Base-by-base conservation (phyloP, 163 green algal species). In the Chlamydomonas reinhardtii region DNA sequence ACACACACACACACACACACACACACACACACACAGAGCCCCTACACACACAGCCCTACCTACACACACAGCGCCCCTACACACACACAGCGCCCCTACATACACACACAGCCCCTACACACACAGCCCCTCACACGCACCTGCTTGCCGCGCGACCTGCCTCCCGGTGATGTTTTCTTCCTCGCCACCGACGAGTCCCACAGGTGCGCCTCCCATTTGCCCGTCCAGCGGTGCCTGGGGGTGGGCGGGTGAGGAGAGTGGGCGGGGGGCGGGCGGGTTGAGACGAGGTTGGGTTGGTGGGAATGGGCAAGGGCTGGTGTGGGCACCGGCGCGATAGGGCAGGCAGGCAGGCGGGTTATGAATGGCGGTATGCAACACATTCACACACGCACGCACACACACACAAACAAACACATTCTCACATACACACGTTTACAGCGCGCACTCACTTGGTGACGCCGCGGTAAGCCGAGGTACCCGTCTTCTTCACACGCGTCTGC, bases 161-260 rank as follows among this genome's bases (percentile, higher is more conserved):
- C 91, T 17, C 91, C 90, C n/a, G 85, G 87, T 29, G 76, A 75
- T 31, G 68, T 76, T 19, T 59, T 85, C 65, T 90, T 90, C 17
- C 88, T 78, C 32, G 31, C 56, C 29, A 62, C 85, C 16, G 62
- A 52, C 25, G 74, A 89, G 88, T 98, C 96, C 96, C 96, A 99
- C 37, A 98, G 91, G 83, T 99, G 96, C 0, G 96, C 95, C 88
- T 99, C 96, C 65, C 84, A 99, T 35, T 94, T 92, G 1, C 91
- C 89, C 0, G 96, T 98, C 70, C 94, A 93, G 29, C 91, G 91
- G 85, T 98, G 96, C 84, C 89, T 93, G 32, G 14, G 39, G 22
- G 27, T 3, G 35, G 74, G 27, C 1, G 3, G n/a, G 32, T 12
- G 15, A 65, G 24, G 27, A 35, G 59, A 27, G 59, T 48, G 59